A percentile compares a stretch with the other conserved stretches of the same genome.
Conservation (phyloP, 306 rosid genomes). For the Chamaecrista fasciculata region DNA sequence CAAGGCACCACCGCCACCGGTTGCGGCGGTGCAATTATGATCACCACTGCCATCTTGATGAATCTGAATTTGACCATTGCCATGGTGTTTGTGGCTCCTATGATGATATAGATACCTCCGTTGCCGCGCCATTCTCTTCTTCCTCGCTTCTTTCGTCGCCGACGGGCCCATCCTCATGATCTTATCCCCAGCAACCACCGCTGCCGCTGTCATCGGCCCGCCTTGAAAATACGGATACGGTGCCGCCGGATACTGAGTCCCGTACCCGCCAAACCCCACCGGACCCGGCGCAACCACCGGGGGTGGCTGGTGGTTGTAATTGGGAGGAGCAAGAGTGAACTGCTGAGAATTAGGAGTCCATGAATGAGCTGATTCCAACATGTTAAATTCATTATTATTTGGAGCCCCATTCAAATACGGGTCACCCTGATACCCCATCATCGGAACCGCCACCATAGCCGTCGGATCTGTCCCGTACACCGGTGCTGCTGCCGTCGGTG, state of each 20-base stretch:
- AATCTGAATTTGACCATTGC: slow-evolving; percentile 35
- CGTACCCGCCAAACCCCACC: slow-evolving; percentile 39
- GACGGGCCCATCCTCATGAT: slow-evolving; percentile 71
- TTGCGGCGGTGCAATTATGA: slow-evolving; percentile 55
- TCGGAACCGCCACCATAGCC: slow-evolving; percentile 29
- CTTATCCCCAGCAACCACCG: slow-evolving; percentile 19
- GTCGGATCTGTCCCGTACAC: slow-evolving; percentile 36
- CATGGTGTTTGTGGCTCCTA: slow-evolving; percentile 34
- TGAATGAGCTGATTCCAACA: slow-evolving; percentile 53
- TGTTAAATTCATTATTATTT: slow-evolving; percentile 30
- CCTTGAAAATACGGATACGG: slow-evolving; percentile 52
- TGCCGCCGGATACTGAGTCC: slow-evolving; percentile 50
- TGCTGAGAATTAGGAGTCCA: slow-evolving; percentile 71
- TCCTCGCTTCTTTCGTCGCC: slow-evolving; percentile 88
- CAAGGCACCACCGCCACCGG: too few species aligned
- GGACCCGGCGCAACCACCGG: neutral
- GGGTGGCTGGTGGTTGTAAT: slow-evolving; percentile 36
- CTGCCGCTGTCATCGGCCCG: neutral
- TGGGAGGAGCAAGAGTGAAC: slow-evolving; percentile 44
- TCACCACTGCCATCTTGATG: slow-evolving; percentile 34
- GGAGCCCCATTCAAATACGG: slow-evolving; percentile 36
- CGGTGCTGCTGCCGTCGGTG: neutral
- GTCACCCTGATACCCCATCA: slow-evolving; percentile 52
- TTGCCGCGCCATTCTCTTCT: slow-evolving; percentile 95
- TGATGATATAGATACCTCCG: slow-evolving; percentile 54